Base-by-base conservation (phyloP, 2,329 filamentous ascomycete species). In the Periconia macrospinosa region DNA sequence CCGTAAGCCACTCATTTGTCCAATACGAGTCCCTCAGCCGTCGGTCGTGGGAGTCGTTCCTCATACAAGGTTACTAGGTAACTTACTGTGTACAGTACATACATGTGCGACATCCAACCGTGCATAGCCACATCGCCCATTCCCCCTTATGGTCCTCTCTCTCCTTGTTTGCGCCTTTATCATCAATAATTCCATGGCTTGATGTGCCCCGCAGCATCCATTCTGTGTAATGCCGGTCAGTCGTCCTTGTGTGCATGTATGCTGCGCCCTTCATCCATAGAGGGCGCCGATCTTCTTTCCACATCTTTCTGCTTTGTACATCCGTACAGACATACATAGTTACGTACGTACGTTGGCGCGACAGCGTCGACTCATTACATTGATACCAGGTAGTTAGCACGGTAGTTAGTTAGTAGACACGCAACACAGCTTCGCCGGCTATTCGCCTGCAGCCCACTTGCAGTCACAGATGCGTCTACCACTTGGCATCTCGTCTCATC, bases 401-500 rank as follows among this genome's bases (percentile, higher is more conserved):
- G 15, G 11, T 37, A 37, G 11, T 33, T 7, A 7, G 30, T 8
- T 37, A 37, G 33, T 37, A n/a, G n/a, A n/a, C n/a, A n/a, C 33
- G 33, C 33, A 37, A 37, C 15, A 37, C 5, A 8, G 33, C 57
- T 54, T 51, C 53, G 53, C 54, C 49, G 54, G 57, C 44, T 59
- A 55, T 51, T 57, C 58, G 57, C 53, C 51, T 53, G 57, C 57
- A 58, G 49, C 33, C 19, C 8, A 54, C 54, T 56, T 59, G 55
- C 57, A 56, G 45, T 18, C 33, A 55, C 53, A 55, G 57, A 54
- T 58, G 57, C 54, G 23, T 54, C 18, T 19, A 57, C 62, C 61
- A 63, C 62, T 65, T 52, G 55, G 49, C 52, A 50, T 49, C 46
- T 55, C 61, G 59, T 60, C 30, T 65, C 66, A 44, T 52, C 61